A percentile compares a stretch with the other conserved stretches of the same genome.
Conservation (phyloP, 495 filamentous ascomycete genomes). For the Penicillium arizonense region DNA sequence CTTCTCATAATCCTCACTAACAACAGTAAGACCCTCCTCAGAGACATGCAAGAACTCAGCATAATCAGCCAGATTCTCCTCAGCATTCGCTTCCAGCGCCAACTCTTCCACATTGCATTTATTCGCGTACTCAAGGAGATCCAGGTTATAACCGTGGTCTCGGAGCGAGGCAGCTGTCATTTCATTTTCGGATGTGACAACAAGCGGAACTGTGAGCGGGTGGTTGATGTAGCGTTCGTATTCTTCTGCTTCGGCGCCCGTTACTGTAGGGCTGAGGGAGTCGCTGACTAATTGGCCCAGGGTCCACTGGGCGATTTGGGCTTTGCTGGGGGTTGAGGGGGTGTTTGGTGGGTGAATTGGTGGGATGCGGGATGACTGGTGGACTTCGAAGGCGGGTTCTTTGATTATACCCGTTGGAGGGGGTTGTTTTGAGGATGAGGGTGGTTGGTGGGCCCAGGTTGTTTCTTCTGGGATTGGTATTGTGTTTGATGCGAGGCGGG, state of each 20-base stretch:
- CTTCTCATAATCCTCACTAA: conserved; percentile 76
- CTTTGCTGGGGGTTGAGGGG: conserved; percentile 49
- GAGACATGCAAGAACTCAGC: conserved; percentile 69
- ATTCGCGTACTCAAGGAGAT: conserved; percentile 74
- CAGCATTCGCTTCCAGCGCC: conserved; percentile 38
- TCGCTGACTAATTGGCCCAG: conserved; percentile 79
- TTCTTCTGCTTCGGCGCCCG: conserved; percentile 70
- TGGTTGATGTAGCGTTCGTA: conserved; percentile 91
- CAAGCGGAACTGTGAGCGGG: conserved; percentile 84
- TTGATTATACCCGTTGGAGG: conserved; percentile 45
- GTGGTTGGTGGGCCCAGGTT: conserved; percentile 29
- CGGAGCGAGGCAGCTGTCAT: conserved; percentile 41
- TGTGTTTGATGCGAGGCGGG: conserved; percentile 3
- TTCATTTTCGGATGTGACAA: conserved; percentile 69
- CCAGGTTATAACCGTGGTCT: conserved; percentile 50
- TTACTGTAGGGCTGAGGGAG: conserved; percentile 77
- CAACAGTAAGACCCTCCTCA: conserved; percentile 85
- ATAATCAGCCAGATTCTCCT: conserved; percentile 74
- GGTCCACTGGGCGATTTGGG: conserved; percentile 76
- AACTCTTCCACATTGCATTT: conserved; percentile 41
- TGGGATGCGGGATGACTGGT: conserved; percentile 17
- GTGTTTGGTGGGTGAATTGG: conserved; percentile 25
- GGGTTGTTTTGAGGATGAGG: conserved; percentile 29
- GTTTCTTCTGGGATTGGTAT: conserved; percentile 8
- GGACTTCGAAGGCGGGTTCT: conserved; percentile 29